These are phyloP conservation scores for Apiospora hydei DNA, from an alignment of 2,329 filamentous ascomycete species.

Conservation along the genomic window DNA sequence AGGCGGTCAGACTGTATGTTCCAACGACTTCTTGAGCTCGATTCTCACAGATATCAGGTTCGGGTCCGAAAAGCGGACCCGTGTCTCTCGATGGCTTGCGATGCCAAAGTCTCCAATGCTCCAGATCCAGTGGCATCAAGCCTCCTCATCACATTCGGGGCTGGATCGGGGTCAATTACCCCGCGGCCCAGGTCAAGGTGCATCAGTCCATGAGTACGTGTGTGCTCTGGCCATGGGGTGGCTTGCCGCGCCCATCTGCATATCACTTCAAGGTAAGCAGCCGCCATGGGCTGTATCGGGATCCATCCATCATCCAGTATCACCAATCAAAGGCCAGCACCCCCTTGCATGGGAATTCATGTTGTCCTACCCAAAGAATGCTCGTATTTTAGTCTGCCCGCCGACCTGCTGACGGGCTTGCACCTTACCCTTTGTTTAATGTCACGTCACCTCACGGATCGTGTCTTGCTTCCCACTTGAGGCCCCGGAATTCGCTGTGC, in stretches of 20 bases:
- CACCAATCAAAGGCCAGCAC: slow-evolving; percentile 17
- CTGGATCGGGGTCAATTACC: slow-evolving; percentile 21
- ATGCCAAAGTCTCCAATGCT: neutral
- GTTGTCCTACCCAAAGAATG: slow-evolving; percentile 18
- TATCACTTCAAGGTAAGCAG: slow-evolving; percentile 15
- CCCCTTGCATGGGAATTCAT: slow-evolving; percentile 22
- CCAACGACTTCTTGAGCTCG: slow-evolving; percentile 18
- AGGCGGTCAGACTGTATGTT: slow-evolving; percentile 18
- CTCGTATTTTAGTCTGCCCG: slow-evolving; percentile 4
- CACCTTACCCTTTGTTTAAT: neutral
- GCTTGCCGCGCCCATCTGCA: slow-evolving; percentile 17
- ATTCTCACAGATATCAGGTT: neutral
- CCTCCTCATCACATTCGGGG: slow-evolving; percentile 10
- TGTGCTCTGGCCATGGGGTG: neutral
- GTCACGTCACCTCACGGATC: neutral
- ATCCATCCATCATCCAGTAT: slow-evolving; percentile 7
- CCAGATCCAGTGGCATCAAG: neutral
- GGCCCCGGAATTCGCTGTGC: neutral
- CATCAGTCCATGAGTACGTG: slow-evolving; percentile 1
- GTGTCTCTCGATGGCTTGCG: slow-evolving; percentile 15
- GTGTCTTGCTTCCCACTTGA: neutral
- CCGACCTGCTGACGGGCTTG: neutral
- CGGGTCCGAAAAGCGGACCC: slow-evolving; percentile 14
- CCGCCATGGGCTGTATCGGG: slow-evolving; percentile 21
- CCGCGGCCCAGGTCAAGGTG: slow-evolving; percentile 17